Percentiles rank a stretch among this genome's conserved stretches.
Evolutionary conservation across 805 yeast species (phyloP).

Genomic region (Metschnikowia peoriensis): DNA sequence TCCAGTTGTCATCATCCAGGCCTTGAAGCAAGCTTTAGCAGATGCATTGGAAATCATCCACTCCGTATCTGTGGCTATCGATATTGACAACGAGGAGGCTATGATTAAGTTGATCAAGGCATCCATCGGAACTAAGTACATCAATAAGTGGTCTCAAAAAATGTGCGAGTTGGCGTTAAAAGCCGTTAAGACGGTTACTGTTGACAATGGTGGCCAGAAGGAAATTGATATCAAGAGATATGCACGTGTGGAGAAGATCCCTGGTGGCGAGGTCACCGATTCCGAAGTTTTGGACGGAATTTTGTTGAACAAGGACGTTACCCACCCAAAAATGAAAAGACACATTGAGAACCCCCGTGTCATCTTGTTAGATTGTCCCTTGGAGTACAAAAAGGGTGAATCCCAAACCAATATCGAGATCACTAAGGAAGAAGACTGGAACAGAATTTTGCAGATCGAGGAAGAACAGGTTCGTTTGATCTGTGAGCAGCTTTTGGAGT

Average conservation of each 20-base stretch:
- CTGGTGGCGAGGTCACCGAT: conserved; percentile 96
- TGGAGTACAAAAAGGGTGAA: conserved; percentile 98
- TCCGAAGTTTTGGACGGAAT: conserved; percentile 87
- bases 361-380: conserved; percentile 88
- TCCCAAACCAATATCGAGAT: conserved; percentile 97
- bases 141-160: conserved; percentile 82
- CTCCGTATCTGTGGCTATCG: conserved; percentile 79
- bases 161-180: conserved; percentile 87
- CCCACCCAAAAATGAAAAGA: conserved; percentile 98
- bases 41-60: conserved; percentile 91
- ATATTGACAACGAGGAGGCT: conserved; percentile 77
- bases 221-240: conserved; percentile 94
- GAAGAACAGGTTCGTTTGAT: conserved; percentile 91
- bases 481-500: conserved; percentile 80
- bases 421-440: conserved; percentile 95
- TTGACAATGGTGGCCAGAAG: conserved; percentile 58
- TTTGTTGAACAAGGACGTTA: conserved; percentile 90
- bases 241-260: conserved; percentile 90
- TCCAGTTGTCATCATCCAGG: conserved; percentile 94
- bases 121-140: conserved; percentile 94
- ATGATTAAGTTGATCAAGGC: conserved; percentile 85
- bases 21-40: conserved; percentile 82
- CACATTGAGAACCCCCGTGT: conserved; percentile 84
- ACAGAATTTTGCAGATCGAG: conserved; percentile 89
- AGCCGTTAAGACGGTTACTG: conserved; percentile 82